phyloP scores from a whole-genome alignment of 2,329 filamentous ascomycete genomes.

The Botrytis deweyae region DNA sequence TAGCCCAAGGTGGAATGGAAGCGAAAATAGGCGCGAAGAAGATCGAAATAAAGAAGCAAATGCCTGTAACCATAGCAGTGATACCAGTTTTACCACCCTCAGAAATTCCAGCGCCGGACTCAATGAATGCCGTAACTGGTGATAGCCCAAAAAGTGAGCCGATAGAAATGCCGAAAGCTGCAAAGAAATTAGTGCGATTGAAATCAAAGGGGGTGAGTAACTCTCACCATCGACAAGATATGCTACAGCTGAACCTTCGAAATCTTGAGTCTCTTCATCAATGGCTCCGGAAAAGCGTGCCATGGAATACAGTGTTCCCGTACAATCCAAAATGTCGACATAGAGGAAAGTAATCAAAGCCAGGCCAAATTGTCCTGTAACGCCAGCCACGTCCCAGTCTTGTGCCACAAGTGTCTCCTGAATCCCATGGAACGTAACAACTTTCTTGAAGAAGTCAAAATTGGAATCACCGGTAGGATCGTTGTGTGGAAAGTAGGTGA shows the following conservation, averaged over 20 bases:
- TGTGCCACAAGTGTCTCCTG: slow-evolving; percentile 67
- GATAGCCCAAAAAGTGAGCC: slow-evolving; percentile 75
- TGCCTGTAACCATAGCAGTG: slow-evolving; percentile 73
- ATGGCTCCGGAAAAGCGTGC: slow-evolving; percentile 78
- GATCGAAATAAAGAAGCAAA: slow-evolving; percentile 83
- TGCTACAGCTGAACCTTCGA: slow-evolving; percentile 79
- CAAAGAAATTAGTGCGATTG: neutral
- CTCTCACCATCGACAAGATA: slow-evolving; percentile 67
- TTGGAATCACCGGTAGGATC: slow-evolving; percentile 63
- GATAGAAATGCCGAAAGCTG: slow-evolving; percentile 72
- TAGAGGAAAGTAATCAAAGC: slow-evolving; percentile 88
- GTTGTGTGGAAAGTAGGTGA: slow-evolving; percentile 83
- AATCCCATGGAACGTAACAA: slow-evolving; percentile 81
- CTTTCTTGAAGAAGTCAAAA: slow-evolving; percentile 86
- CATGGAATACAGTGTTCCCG: slow-evolving; percentile 87
- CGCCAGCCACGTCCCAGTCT: slow-evolving; percentile 67
- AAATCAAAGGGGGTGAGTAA: neutral
- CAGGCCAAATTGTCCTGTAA: slow-evolving; percentile 75
- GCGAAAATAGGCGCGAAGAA: slow-evolving; percentile 92
- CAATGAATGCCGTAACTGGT: slow-evolving; percentile 83
- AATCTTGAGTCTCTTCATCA: slow-evolving; percentile 80
- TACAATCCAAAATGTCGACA: slow-evolving; percentile 84
- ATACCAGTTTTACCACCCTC: slow-evolving; percentile 86
- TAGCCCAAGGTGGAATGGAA: slow-evolving; percentile 86
- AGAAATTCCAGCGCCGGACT: slow-evolving; percentile 85